phyloP scores from a whole-genome alignment of 2,329 filamentous ascomycete genomes.

The Diplodia mutila region DNA sequence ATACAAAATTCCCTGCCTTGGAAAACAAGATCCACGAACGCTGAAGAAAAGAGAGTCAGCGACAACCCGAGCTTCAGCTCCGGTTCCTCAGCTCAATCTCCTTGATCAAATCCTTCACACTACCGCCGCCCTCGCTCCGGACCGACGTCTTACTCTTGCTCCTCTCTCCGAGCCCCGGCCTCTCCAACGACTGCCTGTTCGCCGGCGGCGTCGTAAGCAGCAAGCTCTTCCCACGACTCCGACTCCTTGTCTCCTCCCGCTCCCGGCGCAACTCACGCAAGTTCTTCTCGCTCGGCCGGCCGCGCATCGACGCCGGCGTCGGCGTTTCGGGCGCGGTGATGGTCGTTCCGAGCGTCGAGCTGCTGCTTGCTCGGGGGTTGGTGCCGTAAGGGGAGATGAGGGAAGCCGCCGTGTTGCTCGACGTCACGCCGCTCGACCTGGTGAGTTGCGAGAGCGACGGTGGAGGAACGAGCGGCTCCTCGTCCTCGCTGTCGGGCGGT shows the following conservation, averaged over 20 bases:
- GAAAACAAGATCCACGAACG: neutral
- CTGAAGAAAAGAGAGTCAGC: neutral
- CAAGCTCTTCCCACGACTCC: conserved; percentile 34
- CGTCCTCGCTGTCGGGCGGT: neutral
- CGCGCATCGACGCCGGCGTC: neutral
- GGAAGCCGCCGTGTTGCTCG: neutral
- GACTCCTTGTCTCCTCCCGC: neutral
- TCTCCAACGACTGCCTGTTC: conserved; percentile 28
- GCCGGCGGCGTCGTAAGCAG: conserved; percentile 28
- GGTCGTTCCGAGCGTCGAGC: conserved; percentile 3
- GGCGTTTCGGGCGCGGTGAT: conserved; percentile 5
- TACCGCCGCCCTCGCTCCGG: conserved; percentile 5
- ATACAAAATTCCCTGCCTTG: neutral
- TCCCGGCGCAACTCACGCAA: neutral
- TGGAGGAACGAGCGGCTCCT: neutral
- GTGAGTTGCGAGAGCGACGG: neutral
- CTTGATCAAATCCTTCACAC: conserved; percentile 18
- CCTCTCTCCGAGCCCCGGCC: conserved; percentile 25
- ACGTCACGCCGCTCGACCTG: neutral
- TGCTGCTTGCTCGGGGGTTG: neutral
- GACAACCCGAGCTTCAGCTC: neutral
- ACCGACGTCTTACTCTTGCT: conserved; percentile 10
- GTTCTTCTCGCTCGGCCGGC: neutral
- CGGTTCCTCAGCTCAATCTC: conserved; percentile 13
- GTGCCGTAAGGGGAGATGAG: conserved; percentile 6